Conservation (phyloP, 108 stramenopile genomes). For the Fistulifera solaris region DNA sequence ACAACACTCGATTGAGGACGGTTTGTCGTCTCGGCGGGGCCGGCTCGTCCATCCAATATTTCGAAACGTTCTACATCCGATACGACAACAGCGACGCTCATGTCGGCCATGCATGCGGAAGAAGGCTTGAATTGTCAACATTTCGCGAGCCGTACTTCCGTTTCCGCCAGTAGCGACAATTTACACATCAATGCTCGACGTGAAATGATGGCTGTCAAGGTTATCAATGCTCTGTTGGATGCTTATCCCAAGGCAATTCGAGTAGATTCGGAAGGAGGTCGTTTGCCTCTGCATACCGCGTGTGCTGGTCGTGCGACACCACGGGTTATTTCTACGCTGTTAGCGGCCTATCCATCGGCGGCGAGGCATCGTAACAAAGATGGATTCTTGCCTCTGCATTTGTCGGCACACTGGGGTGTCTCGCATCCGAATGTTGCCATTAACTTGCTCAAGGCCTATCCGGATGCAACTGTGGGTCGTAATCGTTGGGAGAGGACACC, state of each 20-base stretch:
- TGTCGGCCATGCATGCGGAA: conserved; percentile 33
- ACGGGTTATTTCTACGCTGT: conserved; percentile 48
- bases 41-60: conserved; percentile 19
- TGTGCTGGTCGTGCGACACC: conserved; percentile 73
- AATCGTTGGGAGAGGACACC: conserved; percentile 86
- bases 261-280: conserved; percentile 71
- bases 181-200: conserved; percentile 32
- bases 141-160: conserved; percentile 10
- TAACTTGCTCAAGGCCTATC: conserved; percentile 61
- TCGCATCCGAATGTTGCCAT: conserved; percentile 67
- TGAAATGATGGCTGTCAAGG: conserved; percentile 69
- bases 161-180: conserved; percentile 23
- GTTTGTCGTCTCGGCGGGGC: neutral
- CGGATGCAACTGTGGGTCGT: conserved; percentile 77
- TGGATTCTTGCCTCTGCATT: conserved; percentile 69
- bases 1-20: conserved; percentile 1
- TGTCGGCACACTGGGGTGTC: conserved; percentile 82
- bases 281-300: conserved; percentile 68
- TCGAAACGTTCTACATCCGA: conserved; percentile 26
- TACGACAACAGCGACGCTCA: conserved; percentile 20
- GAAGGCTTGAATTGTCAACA: conserved; percentile 14
- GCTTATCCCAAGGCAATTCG: conserved; percentile 67
- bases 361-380: conserved; percentile 77
- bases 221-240: conserved; percentile 73
- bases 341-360: conserved; percentile 75